These are phyloP conservation scores for Sechiopsis laciniata DNA, from an alignment of 306 rosid genomes.

Conservation along the genomic window DNA sequence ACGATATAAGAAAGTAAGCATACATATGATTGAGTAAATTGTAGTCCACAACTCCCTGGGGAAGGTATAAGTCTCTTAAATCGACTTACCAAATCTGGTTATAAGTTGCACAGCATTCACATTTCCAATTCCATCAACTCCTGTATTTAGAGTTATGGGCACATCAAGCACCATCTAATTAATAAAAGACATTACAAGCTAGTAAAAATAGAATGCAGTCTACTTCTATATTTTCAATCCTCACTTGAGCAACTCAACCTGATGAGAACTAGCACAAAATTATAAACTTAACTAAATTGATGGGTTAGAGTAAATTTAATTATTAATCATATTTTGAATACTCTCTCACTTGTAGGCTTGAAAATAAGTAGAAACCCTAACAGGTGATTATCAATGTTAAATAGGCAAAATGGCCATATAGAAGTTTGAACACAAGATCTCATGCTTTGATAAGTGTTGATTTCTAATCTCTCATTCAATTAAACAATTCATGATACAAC, in stretches of 20 bases:
- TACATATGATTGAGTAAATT: slow-evolving; percentile 5
- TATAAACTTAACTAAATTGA: not conserved
- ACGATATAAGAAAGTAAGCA: not conserved
- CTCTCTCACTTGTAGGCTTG: too few relatives aligned
- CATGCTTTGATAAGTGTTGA: not conserved
- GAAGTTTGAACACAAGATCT: too few relatives aligned
- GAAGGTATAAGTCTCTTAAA: not conserved
- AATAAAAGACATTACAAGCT: not conserved
- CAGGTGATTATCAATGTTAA: too few relatives aligned
- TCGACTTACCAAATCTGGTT: slow-evolving; percentile 60
- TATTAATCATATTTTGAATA: not conserved
- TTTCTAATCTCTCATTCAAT: too few relatives aligned
- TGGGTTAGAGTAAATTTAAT: not conserved
- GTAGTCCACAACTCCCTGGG: not conserved
- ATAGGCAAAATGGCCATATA: too few relatives aligned
- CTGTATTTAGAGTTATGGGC: slow-evolving; percentile 39
- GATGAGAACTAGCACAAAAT: not conserved
- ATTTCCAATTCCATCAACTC: slow-evolving; percentile 87
- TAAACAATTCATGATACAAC: too few relatives aligned
- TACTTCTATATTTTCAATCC: not conserved
- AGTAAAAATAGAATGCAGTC: not conserved
- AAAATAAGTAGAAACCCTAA: too few relatives aligned
- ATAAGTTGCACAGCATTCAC: slow-evolving; percentile 77
- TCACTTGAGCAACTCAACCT: not conserved
- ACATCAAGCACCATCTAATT: slow-evolving; percentile 18